Base-by-base conservation (phyloP, 2,329 filamentous ascomycete genomes). In the Calonectria montana region DNA sequence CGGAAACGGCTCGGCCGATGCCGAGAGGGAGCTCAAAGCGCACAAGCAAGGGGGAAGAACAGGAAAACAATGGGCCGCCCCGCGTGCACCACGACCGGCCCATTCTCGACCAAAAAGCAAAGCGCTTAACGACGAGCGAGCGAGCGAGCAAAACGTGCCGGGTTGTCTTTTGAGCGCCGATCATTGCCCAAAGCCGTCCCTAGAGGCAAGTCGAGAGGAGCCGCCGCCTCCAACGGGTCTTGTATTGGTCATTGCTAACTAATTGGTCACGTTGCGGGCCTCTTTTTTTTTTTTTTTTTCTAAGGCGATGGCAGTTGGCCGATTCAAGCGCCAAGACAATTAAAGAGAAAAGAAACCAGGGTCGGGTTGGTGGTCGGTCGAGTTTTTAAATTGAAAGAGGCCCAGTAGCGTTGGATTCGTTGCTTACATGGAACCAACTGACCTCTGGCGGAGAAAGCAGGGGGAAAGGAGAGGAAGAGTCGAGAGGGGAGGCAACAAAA, bases 111-210 rank as follows among this genome's bases (percentile, higher is more conserved):
- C 29, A 41, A 57, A 41, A 8, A 43, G 31, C 41, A 59, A 18
- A 35, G 53, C 53, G 67, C 31, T 43, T 65, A 59, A 29, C 31
- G 31, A 35, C 13, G 31, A 35, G 31, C 31, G 31, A 35, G 31
- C 31, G 31, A 35, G 31, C 31, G 31, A 35, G 31, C 31, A 10
- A 35, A 35, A 10, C 29, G 29, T 5, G 31, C 31, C 31, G 7
- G 10, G 31, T 8, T 35, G 16, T 16, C 27, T 2, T 8, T 15
- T 15, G 18, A 21, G 10, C 39, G 65, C 57, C 64, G 72, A 76
- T 71, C 76, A 47, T 67, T 69, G 25, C 76, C 66, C 13, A 13
- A 75, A 78, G 47, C 18, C 27, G 31, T 6, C 31, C 25, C 53
- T 21, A 31, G 18, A 21, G 37, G 41, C 15, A n/a, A 48, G 41